phyloP scores from a whole-genome alignment of 2,329 filamentous ascomycete species.

The Aphanoascus verrucosus region DNA sequence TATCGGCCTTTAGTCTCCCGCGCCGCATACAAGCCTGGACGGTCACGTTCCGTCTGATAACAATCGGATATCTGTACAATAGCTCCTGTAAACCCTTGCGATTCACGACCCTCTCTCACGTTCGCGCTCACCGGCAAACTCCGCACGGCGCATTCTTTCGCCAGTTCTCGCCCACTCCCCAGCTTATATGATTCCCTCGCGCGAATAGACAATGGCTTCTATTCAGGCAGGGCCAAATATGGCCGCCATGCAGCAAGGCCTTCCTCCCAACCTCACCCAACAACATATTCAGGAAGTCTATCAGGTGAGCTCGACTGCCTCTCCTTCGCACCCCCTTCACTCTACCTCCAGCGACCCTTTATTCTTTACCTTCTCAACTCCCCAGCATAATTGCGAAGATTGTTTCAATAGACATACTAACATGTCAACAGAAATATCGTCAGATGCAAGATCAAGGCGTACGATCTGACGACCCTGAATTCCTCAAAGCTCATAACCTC shows the following conservation, averaged over 20 bases:
- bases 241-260: slow-evolving; percentile 45
- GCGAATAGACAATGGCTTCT: slow-evolving; percentile 54
- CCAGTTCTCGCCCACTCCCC: background rate
- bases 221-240: slow-evolving; percentile 62
- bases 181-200: background rate
- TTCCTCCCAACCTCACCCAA: slow-evolving; percentile 59
- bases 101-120: background rate
- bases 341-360: background rate
- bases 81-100: slow-evolving; percentile 5
- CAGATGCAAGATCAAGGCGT: slow-evolving; percentile 81
- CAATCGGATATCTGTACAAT: slow-evolving; percentile 8
- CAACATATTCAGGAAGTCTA: slow-evolving; percentile 68
- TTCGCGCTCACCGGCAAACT: background rate
- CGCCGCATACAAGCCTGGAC: slow-evolving; percentile 16
- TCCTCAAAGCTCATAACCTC: slow-evolving; percentile 68
- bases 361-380: too few relatives aligned
- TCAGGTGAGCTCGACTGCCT: slow-evolving; percentile 29
- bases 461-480: slow-evolving; percentile 72
- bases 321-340: slow-evolving; percentile 6
- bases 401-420: slow-evolving; percentile 26
- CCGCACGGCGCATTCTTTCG: background rate
- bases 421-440: slow-evolving; percentile 60
- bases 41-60: slow-evolving; percentile 10
- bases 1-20: slow-evolving; percentile 10
- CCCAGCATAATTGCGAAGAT: background rate